These are phyloP conservation scores for Gymnopus androsaceus DNA, from an alignment of 1,284 basidiomycete species.

Conservation along the genomic window DNA sequence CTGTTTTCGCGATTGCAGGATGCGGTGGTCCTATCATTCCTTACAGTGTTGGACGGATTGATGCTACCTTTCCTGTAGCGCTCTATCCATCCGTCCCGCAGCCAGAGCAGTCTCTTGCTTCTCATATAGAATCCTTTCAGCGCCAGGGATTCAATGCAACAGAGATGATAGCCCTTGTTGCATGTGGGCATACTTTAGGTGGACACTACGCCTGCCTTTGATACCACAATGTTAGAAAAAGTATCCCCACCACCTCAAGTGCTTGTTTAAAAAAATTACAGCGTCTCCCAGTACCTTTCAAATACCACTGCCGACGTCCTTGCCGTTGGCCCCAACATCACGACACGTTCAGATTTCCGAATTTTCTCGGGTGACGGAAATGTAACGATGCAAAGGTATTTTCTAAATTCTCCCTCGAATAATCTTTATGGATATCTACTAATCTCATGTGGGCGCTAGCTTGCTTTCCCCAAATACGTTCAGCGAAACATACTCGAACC, in stretches of 20 bases:
- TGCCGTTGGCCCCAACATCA: conserved; percentile 36
- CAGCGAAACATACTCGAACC: conserved; percentile 5
- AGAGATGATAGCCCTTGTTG: too few relatives aligned
- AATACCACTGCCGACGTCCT: conserved; percentile 38
- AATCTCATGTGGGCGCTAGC: neutral
- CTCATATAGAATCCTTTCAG: neutral
- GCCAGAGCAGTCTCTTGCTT: neutral
- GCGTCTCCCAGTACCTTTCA: conserved; percentile 39
- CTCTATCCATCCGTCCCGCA: conserved; percentile 2
- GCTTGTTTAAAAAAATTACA: conserved; percentile 15
- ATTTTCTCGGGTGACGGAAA: conserved; percentile 38
- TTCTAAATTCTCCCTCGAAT: neutral
- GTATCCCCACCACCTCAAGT: neutral
- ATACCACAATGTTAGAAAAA: conserved; percentile 35
- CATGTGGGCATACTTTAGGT: conserved; percentile 11
- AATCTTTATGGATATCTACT: neutral
- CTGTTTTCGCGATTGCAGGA: neutral
- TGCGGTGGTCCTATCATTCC: conserved; percentile 13
- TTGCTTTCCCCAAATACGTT: conserved; percentile 7
- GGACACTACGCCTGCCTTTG: conserved; percentile 31
- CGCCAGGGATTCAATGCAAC: conserved; percentile 1
- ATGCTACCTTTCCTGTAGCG: conserved; percentile 7
- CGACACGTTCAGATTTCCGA: too few relatives aligned
- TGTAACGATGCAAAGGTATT: conserved; percentile 36
- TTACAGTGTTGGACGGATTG: conserved; percentile 7